Percentiles rank a stretch among this genome's conserved stretches.
Evolutionary conservation across 192 early-diverging fungal species (phyloP).

Genomic region (Coemansia sp.): DNA sequence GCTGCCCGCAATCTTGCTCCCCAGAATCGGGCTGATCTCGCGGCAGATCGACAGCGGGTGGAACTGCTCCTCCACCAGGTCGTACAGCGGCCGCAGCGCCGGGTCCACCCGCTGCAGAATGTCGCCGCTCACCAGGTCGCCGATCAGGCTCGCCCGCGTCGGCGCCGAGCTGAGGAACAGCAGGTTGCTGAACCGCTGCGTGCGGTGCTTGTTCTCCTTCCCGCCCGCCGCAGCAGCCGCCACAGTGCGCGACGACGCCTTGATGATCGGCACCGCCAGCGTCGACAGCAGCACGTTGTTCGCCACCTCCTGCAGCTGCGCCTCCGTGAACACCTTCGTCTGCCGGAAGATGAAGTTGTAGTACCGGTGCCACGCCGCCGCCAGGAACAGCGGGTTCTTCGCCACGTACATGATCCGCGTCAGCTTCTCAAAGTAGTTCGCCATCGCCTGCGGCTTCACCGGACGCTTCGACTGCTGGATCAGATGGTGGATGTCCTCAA

Average conservation of each 20-base stretch:
- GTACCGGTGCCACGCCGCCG: constrained; percentile 95
- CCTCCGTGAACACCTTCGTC: constrained; percentile 79
- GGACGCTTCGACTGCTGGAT: constrained; percentile 88
- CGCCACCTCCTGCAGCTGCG: constrained; percentile 87
- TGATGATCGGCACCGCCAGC: constrained; percentile 95
- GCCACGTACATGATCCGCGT: constrained; percentile 95
- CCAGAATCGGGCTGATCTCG: constrained; percentile 90
- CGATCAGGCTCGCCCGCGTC: constrained; percentile 86
- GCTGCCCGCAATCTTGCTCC: constrained; percentile 62
- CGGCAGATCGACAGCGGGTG: constrained; percentile 98
- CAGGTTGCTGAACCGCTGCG: constrained; percentile 79
- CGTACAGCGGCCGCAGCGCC: constrained; percentile 89
- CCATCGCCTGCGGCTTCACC: constrained; percentile 93
- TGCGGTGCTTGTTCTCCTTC: constrained; percentile 78
- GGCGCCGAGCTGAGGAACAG: constrained; percentile 83
- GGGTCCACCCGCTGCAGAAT: constrained; percentile 83
- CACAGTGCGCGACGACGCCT: constrained; percentile 70
- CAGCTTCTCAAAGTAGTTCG: constrained; percentile 98
- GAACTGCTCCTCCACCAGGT: constrained; percentile 98
- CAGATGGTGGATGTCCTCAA: constrained; percentile 97
- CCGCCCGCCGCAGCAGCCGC: constrained; percentile 43
- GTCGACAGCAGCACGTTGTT: constrained; percentile 92
- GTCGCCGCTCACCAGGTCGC: constrained; percentile 85
- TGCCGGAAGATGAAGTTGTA: constrained; percentile 74
- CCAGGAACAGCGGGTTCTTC: constrained; percentile 97